Evolutionary conservation across 129 eudicot genomes (phyloP).

Genomic region (Mikania micrantha): DNA sequence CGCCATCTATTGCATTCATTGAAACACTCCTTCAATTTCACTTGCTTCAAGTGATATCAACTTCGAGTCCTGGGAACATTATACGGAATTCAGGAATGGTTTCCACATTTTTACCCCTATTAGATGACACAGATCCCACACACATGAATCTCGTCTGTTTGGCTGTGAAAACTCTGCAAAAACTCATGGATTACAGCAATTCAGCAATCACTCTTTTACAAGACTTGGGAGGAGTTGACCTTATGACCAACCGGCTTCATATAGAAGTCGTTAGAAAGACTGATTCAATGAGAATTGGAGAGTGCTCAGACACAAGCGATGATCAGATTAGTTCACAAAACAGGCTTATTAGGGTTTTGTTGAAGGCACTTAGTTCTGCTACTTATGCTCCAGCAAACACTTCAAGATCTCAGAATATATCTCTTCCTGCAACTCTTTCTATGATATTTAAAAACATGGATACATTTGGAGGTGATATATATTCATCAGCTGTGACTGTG

Average conservation of each 20-base stretch:
- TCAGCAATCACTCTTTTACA: constrained; percentile 91
- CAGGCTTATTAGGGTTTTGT: constrained; percentile 71
- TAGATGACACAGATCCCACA: constrained; percentile 67
- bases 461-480: constrained; percentile 88
- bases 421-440: constrained; percentile 63
- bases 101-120: constrained; percentile 87
- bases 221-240: constrained; percentile 94
- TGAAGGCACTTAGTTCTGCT: constrained; percentile 94
- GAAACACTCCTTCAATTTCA: constrained; percentile 94
- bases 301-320: constrained; percentile 31
- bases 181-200: constrained; percentile 98
- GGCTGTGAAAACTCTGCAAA: constrained; percentile 87
- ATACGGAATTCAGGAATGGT: constrained; percentile 95
- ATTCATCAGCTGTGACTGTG: constrained; percentile 83
- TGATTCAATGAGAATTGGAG: constrained; percentile 47
- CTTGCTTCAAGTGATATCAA: constrained; percentile 90
- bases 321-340: constrained; percentile 56
- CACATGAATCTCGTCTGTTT: constrained; percentile 90
- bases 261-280: constrained; percentile 79
- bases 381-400: constrained; percentile 84
- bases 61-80: constrained; percentile 83
- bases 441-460: constrained; percentile 65
- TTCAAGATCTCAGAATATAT: constrained; percentile 51
- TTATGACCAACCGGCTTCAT: constrained; percentile 65
- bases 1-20: constrained; percentile 74